Evolutionary conservation across 345 rosid genomes (phyloP).

Genomic region (Draba incana): DNA sequence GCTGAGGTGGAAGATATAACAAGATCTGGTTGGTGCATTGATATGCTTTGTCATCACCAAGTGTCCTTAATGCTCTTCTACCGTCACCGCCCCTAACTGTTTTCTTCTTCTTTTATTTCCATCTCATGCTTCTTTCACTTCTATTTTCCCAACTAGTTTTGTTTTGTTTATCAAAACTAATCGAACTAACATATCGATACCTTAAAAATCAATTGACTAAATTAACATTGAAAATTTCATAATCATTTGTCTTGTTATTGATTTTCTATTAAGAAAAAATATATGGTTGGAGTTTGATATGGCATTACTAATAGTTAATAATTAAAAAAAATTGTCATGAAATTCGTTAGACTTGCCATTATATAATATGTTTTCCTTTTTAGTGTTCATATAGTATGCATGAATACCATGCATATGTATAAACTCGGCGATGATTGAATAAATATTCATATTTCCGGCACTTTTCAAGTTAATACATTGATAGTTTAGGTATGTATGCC

Average conservation of each 20-base stretch:
- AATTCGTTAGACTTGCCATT: neutral
- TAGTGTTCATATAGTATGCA: neutral
- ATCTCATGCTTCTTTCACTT: constrained; percentile 39
- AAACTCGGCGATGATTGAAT: neutral
- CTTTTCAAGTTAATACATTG: constrained; percentile 25
- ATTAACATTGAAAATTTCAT: neutral
- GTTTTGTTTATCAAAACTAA: neutral
- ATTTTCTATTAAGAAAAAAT: too few relatives aligned
- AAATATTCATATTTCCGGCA: constrained; percentile 7
- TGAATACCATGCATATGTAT: neutral
- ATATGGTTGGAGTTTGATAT: neutral
- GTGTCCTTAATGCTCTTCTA: constrained; percentile 38
- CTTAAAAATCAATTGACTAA: neutral
- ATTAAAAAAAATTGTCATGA: too few relatives aligned
- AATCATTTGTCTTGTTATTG: neutral
- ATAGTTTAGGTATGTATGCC: constrained; percentile 16
- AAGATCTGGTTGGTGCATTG: constrained; percentile 40
- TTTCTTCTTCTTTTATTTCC: constrained; percentile 30
- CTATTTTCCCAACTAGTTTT: constrained; percentile 19
- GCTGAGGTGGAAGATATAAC: constrained; percentile 18
- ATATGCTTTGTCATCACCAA: constrained; percentile 37
- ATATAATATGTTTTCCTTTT: neutral
- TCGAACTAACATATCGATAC: too few relatives aligned
- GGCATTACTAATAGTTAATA: neutral
- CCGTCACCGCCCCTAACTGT: constrained; percentile 40